phyloP scores from a whole-genome alignment of 2,329 filamentous ascomycete genomes.

The Aspergillus pseudoterreus region DNA sequence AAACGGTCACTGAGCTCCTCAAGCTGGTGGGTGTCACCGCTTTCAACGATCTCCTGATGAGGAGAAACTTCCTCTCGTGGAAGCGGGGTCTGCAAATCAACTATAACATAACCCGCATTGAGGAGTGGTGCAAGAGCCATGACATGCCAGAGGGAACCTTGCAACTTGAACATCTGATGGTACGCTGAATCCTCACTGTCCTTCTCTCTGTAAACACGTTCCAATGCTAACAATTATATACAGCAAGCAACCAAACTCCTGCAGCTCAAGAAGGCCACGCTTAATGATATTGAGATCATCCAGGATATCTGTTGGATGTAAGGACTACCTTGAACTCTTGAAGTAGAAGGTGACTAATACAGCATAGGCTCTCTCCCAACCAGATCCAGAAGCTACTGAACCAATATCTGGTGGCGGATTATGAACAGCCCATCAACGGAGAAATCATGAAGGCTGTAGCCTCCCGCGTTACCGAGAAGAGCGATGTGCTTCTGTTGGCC shows the following conservation, averaged over 20 bases:
- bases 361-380: slow-evolving; percentile 81
- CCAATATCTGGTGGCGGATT: slow-evolving; percentile 97
- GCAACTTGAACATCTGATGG: slow-evolving; percentile 97
- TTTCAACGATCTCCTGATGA: slow-evolving; percentile 97
- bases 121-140: slow-evolving; percentile 99
- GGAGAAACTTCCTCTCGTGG: slow-evolving; percentile 97
- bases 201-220: neutral
- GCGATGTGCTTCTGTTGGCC: slow-evolving; percentile 86
- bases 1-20: slow-evolving; percentile 91
- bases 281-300: slow-evolving; percentile 99
- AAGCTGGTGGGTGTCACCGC: slow-evolving; percentile 93
- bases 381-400: slow-evolving; percentile 99
- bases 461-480: slow-evolving; percentile 95
- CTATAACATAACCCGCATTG: slow-evolving; percentile 98
- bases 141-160: slow-evolving; percentile 98
- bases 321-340: slow-evolving; percentile 40
- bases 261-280: slow-evolving; percentile 95
- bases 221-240: slow-evolving; percentile 15
- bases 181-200: slow-evolving; percentile 37
- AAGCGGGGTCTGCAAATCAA: slow-evolving; percentile 99
- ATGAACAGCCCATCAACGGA: slow-evolving; percentile 98
- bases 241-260: slow-evolving; percentile 97
- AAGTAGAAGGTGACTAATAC: slow-evolving; percentile 6
- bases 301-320: slow-evolving; percentile 99
- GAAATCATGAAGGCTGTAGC: slow-evolving; percentile 99